Conservation (phyloP, 2,329 filamentous ascomycete species). For the Nectriaceae sp. region DNA sequence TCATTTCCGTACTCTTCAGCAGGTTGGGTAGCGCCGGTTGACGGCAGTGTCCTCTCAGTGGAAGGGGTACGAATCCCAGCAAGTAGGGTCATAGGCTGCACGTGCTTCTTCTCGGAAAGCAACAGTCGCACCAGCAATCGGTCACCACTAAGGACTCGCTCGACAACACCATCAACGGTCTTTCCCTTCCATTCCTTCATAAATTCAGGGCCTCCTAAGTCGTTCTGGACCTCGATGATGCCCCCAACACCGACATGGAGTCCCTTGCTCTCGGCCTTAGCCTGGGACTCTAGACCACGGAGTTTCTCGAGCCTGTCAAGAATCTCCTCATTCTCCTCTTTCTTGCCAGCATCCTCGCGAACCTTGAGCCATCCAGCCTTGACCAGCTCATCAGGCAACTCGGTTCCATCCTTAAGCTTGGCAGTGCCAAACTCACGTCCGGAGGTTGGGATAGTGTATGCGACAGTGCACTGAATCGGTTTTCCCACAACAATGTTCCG, state of each 20-base stretch:
- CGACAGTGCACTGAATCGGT: slow-evolving; percentile 77
- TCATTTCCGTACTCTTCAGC: slow-evolving; percentile 91
- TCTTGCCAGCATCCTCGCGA: slow-evolving; percentile 88
- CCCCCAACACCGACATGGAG: slow-evolving; percentile 71
- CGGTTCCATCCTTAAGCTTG: slow-evolving; percentile 72
- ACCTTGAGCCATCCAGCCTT: slow-evolving; percentile 92
- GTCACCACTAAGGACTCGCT: slow-evolving; percentile 90
- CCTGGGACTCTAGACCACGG: slow-evolving; percentile 73
- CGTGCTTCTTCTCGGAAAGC: slow-evolving; percentile 78
- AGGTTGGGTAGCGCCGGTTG: slow-evolving; percentile 77
- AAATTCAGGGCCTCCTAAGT: slow-evolving; percentile 78
- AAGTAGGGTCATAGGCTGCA: slow-evolving; percentile 84
- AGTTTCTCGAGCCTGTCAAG: slow-evolving; percentile 74
- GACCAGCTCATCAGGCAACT: slow-evolving; percentile 79
- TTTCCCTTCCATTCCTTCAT: slow-evolving; percentile 83
- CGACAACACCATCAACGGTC: slow-evolving; percentile 81
- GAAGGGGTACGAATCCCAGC: slow-evolving; percentile 87
- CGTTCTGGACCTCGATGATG: slow-evolving; percentile 77
- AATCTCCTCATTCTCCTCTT: slow-evolving; percentile 81
- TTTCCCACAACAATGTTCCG: slow-evolving; percentile 85
- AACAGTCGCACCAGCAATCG: slow-evolving; percentile 83
- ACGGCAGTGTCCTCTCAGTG: slow-evolving; percentile 80
- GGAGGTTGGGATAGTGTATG: slow-evolving; percentile 84
- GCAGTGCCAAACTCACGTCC: slow-evolving; percentile 88
- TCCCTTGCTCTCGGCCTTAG: slow-evolving; percentile 77